phyloP scores from a whole-genome alignment of 1,284 basidiomycete genomes.

The Apiotrichum porosum region DNA sequence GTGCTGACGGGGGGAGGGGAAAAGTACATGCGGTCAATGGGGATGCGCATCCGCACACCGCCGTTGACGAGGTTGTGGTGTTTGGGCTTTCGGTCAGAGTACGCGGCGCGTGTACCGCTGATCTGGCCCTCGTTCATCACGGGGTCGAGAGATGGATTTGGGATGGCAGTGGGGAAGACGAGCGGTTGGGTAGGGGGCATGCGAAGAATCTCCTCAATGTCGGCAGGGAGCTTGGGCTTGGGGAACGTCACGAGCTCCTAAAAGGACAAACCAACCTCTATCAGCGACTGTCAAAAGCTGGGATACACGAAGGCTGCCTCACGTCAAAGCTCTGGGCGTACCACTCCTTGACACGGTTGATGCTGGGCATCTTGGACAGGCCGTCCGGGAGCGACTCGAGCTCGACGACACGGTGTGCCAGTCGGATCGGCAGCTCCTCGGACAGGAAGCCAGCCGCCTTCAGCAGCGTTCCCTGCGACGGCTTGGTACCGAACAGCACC shows the following conservation, averaged over 20 bases:
- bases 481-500: slow-evolving; percentile 64
- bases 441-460: slow-evolving; percentile 78
- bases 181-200: slow-evolving; percentile 48
- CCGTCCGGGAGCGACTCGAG: slow-evolving; percentile 91
- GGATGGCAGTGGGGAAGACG: slow-evolving; percentile 39
- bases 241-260: slow-evolving; percentile 86
- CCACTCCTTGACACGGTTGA: slow-evolving; percentile 96
- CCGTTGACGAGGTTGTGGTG: slow-evolving; percentile 18
- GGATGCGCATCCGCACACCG: slow-evolving; percentile 33
- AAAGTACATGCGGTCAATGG: slow-evolving; percentile 68
- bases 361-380: slow-evolving; percentile 85
- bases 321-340: slow-evolving; percentile 98
- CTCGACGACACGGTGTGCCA: slow-evolving; percentile 95
- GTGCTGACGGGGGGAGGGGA: slow-evolving; percentile 62
- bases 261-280: no score
- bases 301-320: no score
- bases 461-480: slow-evolving; percentile 78
- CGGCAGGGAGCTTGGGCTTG: slow-evolving; percentile 61
- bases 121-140: slow-evolving; percentile 39
- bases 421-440: slow-evolving; percentile 76
- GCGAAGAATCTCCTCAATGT: slow-evolving; percentile 65
- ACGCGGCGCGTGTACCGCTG: slow-evolving; percentile 7
- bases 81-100: slow-evolving; percentile 17
- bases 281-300: no score
- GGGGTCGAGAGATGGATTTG: slow-evolving; percentile 48